Base-by-base conservation (phyloP, 345 rosid species). In the Eucalyptus cloeziana region DNA sequence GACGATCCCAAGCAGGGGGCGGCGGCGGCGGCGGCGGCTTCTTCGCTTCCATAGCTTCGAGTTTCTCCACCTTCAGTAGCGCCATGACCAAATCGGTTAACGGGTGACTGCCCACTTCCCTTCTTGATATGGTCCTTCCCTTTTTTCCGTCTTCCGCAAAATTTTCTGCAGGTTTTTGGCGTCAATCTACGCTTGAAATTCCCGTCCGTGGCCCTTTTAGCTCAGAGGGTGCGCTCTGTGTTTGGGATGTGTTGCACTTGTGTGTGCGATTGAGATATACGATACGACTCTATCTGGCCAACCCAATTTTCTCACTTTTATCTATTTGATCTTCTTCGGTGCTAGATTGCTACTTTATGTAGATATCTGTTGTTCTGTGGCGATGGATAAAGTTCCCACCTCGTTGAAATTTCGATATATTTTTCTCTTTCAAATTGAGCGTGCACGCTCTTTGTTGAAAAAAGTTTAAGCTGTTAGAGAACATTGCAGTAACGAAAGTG, bases 11-110 rank as follows among this genome's bases (percentile, higher is more conserved):
- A 94, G 87, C 93, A 91, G 40, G 40, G 91, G 90, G 91, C 69
- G 69, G 67, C 31, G 64, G 67, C 25, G 58, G 60, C 60, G 60
- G 60, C 43, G 94, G 95, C 40, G 98, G 99, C 86, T 95, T 97
- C 96, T 96, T 97, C 92, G 90, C 99, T 2, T 96, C 99, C 60
- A 93, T 97, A 91, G 95, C 97, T 89, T 93, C 96, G 62, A 88
- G 96, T 87, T 90, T 96, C 90, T 94, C 99, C 89, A 97, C 88
- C 94, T 88, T 97, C 76, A 92, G 99, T 21, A 93, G 91, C 88
- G 96, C 95, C 88, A 94, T 97, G 98, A 89, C 95, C 93, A 97
- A 96, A 95, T 97, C 99, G 87, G 99, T 97, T 92, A 96, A 95
- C 89, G 98, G 99, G 99, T 97, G 67, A 91, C 54, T 31, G 47